Conservation (phyloP, 2,329 filamentous ascomycete genomes). For the Xylaria sp. region DNA sequence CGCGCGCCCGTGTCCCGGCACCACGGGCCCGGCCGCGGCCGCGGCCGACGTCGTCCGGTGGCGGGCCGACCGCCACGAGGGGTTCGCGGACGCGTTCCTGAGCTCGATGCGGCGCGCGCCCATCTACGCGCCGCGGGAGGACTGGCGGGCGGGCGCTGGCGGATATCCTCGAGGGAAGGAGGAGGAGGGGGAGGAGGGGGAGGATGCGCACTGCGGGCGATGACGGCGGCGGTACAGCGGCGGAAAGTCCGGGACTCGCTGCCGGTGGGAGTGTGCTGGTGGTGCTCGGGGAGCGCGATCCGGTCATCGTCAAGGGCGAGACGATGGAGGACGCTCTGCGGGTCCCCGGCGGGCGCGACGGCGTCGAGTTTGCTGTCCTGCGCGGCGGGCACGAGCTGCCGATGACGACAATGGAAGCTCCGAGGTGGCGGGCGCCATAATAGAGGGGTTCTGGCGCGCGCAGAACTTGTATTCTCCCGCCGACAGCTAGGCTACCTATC, state of each 20-base stretch:
- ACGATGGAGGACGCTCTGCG: constrained; percentile 61
- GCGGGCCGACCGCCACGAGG: constrained; percentile 68
- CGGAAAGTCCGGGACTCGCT: constrained; percentile 40
- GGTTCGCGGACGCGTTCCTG: constrained; percentile 72
- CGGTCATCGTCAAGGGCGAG: constrained; percentile 68
- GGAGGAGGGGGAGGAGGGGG: constrained; percentile 26
- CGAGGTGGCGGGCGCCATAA: constrained; percentile 56
- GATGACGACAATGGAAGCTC: constrained; percentile 61
- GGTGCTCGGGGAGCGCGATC: constrained; percentile 67
- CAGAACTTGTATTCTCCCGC: not conserved
- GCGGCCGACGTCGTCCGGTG: constrained; percentile 67
- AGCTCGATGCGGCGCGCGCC: constrained; percentile 72
- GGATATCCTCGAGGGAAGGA: constrained; percentile 44
- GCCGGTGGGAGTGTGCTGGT: constrained; percentile 59
- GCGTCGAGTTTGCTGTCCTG: constrained; percentile 57
- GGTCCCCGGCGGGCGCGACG: constrained; percentile 60
- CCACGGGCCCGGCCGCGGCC: constrained; percentile 55
- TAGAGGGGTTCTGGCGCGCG: constrained; percentile 28
- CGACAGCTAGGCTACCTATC: not conserved
- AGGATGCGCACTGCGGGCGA: not conserved
- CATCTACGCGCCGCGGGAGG: constrained; percentile 63
- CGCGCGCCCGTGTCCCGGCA: constrained; percentile 54
- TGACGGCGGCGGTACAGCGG: constrained; percentile 26
- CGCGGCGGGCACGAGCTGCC: constrained; percentile 72
- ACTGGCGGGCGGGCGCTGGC: constrained; percentile 67